Conservation (phyloP, 495 filamentous ascomycete species). For the Neurospora sp. region DNA sequence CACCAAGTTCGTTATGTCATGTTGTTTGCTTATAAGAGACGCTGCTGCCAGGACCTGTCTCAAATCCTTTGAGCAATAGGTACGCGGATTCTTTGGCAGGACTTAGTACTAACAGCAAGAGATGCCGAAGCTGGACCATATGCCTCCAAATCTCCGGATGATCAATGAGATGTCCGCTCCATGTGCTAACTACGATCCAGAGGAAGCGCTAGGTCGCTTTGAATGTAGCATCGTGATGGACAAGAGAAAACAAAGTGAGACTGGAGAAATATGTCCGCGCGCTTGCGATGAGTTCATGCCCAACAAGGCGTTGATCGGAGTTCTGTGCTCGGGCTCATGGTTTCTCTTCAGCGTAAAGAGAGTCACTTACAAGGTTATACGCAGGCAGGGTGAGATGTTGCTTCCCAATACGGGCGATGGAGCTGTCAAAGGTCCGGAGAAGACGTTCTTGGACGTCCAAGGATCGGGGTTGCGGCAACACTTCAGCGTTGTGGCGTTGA, state of each 20-base stretch:
- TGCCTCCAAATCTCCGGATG: neutral
- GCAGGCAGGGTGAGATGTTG: neutral
- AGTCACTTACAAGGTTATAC: neutral
- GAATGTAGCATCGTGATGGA: neutral
- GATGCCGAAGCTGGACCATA: neutral
- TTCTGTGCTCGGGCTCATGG: neutral
- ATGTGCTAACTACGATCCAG: neutral
- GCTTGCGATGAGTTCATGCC: neutral
- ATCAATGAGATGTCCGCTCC: neutral
- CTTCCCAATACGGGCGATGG: neutral
- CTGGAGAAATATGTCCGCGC: neutral
- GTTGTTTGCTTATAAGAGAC: neutral
- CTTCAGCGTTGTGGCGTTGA: constrained; percentile 14
- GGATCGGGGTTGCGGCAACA: constrained; percentile 19
- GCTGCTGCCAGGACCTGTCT: neutral
- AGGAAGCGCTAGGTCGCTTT: neutral
- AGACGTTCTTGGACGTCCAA: constrained; percentile 3
- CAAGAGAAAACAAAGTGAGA: neutral
- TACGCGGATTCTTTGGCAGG: neutral
- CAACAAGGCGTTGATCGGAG: neutral
- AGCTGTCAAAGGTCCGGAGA: neutral
- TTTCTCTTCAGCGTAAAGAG: neutral
- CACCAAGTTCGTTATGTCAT: neutral
- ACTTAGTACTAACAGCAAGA: neutral
- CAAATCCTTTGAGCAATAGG: neutral